Conservation (phyloP, 2,329 filamentous ascomycete species). For the Emmonsiellopsis sp. region DNA sequence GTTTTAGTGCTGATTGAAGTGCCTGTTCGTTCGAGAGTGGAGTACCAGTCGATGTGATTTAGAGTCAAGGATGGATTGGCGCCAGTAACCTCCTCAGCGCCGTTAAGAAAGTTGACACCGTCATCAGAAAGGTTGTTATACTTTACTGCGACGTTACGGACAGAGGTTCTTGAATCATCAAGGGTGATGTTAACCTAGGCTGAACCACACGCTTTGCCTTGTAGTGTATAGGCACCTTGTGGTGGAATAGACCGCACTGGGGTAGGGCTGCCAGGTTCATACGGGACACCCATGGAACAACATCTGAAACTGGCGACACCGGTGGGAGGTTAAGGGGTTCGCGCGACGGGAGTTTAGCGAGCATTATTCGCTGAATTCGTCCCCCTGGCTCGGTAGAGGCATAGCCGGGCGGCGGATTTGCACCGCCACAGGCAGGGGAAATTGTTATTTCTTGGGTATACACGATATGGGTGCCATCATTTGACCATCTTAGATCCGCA, state of each 20-base stretch:
- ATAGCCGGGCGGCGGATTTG: slow-evolving; percentile 34
- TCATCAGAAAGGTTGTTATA: slow-evolving; percentile 33
- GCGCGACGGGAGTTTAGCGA: slow-evolving; percentile 30
- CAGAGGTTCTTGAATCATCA: background rate
- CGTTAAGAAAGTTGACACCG: slow-evolving; percentile 22
- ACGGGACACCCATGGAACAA: background rate
- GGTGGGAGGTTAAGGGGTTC: slow-evolving; percentile 14
- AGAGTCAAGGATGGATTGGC: slow-evolving; percentile 14
- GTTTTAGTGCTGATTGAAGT: slow-evolving; percentile 24
- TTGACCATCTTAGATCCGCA: slow-evolving; percentile 36
- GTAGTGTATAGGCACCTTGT: slow-evolving; percentile 12
- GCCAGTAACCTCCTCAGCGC: slow-evolving; percentile 26
- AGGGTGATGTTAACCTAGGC: slow-evolving; percentile 14
- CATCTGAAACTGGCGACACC: slow-evolving; percentile 16
- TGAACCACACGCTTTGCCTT: slow-evolving; percentile 9
- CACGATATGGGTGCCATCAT: slow-evolving; percentile 34
- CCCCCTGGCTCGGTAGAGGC: slow-evolving; percentile 30
- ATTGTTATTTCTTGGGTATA: slow-evolving; percentile 34
- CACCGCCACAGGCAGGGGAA: slow-evolving; percentile 34
- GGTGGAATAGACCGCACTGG: background rate
- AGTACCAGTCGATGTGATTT: slow-evolving; percentile 29
- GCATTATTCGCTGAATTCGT: slow-evolving; percentile 32
- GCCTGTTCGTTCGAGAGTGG: slow-evolving; percentile 28
- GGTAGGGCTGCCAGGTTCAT: background rate
- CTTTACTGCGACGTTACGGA: slow-evolving; percentile 22